These are phyloP conservation scores for Penicillium sp. DNA, from an alignment of 2,329 filamentous ascomycete species.

Conservation along the genomic window DNA sequence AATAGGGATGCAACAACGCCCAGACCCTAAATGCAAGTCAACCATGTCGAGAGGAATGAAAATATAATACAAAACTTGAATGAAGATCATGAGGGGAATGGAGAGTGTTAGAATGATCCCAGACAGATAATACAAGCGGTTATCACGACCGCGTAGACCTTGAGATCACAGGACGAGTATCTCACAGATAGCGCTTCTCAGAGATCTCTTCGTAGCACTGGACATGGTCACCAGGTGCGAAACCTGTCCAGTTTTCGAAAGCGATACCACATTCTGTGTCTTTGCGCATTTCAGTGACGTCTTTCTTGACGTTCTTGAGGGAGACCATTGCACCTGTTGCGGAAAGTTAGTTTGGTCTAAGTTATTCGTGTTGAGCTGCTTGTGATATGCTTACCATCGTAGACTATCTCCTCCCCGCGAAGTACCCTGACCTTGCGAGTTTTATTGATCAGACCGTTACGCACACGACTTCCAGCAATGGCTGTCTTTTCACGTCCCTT, in stretches of 20 bases:
- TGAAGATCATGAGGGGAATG: slow-evolving; percentile 1
- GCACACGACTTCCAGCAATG: slow-evolving; percentile 83
- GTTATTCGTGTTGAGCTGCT: not conserved
- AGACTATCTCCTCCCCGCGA: slow-evolving; percentile 67
- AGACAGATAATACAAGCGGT: slow-evolving; percentile 4
- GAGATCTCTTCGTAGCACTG: slow-evolving; percentile 79
- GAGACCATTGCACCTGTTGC: slow-evolving; percentile 68
- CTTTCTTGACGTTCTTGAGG: slow-evolving; percentile 89
- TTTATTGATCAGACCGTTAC: slow-evolving; percentile 71
- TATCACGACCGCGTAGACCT: not conserved
- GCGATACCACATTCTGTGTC: slow-evolving; percentile 90
- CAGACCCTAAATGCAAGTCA: slow-evolving; percentile 12
- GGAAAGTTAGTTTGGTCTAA: slow-evolving; percentile 6
- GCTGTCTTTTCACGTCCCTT: slow-evolving; percentile 67
- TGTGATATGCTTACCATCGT: slow-evolving; percentile 65
- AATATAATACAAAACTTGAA: slow-evolving; percentile 11
- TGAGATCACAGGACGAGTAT: not conserved
- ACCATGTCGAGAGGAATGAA: slow-evolving; percentile 4
- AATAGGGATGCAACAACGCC: slow-evolving; percentile 14
- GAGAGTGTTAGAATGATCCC: slow-evolving; percentile 3
- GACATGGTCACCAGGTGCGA: slow-evolving; percentile 77
- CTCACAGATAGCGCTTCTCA: slow-evolving; percentile 61
- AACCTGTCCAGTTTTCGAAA: slow-evolving; percentile 75
- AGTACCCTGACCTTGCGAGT: slow-evolving; percentile 67
- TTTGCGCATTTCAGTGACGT: slow-evolving; percentile 84